A percentile compares a stretch with the other conserved stretches of the same genome.
These are phyloP conservation scores for Obba rivulosa DNA, from an alignment of 768 basidiomycete species.

Conservation along the genomic window DNA sequence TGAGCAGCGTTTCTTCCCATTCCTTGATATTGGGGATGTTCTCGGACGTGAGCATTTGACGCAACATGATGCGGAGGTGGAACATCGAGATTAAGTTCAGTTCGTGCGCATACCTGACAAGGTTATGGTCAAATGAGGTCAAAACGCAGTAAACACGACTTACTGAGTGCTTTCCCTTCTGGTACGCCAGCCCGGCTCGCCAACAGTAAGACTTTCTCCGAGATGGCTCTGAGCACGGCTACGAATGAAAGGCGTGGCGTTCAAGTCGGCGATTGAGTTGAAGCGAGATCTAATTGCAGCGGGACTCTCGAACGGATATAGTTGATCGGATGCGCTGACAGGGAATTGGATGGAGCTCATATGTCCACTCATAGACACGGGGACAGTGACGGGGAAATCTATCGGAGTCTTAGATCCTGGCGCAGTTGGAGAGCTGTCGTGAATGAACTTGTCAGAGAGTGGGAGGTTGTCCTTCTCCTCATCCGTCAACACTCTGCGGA, in stretches of 20 bases:
- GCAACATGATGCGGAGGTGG: constrained; percentile 86
- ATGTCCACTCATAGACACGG: constrained; percentile 45
- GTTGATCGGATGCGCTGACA: constrained; percentile 66
- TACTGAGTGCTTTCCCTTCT: constrained; percentile 88
- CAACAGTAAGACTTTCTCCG: constrained; percentile 41
- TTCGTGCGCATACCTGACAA: constrained; percentile 69
- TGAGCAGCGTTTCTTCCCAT: constrained; percentile 85
- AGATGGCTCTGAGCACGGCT: constrained; percentile 80
- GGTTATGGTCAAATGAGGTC: neutral
- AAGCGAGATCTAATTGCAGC: constrained; percentile 55
- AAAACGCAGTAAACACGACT: constrained; percentile 24
- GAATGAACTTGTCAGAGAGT: constrained; percentile 35
- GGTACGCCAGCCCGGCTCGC: constrained; percentile 80
- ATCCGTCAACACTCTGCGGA: constrained; percentile 67
- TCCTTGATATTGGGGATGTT: constrained; percentile 75
- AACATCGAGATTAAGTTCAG: constrained; percentile 83
- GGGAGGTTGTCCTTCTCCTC: constrained; percentile 62
- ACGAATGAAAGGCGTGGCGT: constrained; percentile 75
- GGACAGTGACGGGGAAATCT: constrained; percentile 50
- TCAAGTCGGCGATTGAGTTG: constrained; percentile 69
- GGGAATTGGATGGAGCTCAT: constrained; percentile 81
- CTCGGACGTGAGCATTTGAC: constrained; percentile 83
- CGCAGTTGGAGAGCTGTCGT: constrained; percentile 38
- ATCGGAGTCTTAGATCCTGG: constrained; percentile 47
- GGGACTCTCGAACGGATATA: constrained; percentile 48